Evolutionary conservation across 2,329 filamentous ascomycete species (phyloP), one percentile per base, ranked within the genome.

Genomic region (Bimuria novae-zelandiae): DNA sequence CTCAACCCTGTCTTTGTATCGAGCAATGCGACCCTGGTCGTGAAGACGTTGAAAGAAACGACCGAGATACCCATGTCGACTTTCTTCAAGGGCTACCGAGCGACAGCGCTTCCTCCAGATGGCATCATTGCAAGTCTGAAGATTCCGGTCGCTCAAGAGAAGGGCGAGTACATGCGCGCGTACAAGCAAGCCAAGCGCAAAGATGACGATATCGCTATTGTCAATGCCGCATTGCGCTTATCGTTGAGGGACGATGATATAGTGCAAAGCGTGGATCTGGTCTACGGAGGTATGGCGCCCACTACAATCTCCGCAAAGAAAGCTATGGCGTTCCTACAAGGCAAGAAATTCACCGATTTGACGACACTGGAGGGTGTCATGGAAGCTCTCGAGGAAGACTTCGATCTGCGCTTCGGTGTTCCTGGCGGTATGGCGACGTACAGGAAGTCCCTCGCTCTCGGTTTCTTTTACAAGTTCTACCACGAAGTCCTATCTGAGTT

Each of bases 361-460:
- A 83, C 88, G 51, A 96, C 92, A 0, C 80, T 97, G 0, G 93
- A 99, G 73, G 92, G 90, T 1, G 84, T 87, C 5, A 97, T 97
- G 90, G 89, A 85, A 62, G 89, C 90, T 0, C 79, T 99, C n/a
- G 92, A 91, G 58, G 80, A 84, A 46, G 94, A 97, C 68, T 99
- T 99, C 67, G 85, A 95, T 69, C 80, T 99, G 25, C 82, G 84
- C 4, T 97, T 96, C 65, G 88, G 92, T 48, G 94, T 99, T 0
- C 94, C 93, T 0, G 94, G 94, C 60, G 94, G 94, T 32, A 99
- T 99, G 94, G 93, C 94, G 0, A 96, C 92, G 1, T 99, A 97
- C 69, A 82, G 94, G 23, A 96, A 94, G 71, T 90, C 92, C 0
- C 78, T 99, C 7, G 93, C 94, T 0, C 79, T 97, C 47, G 88